phyloP scores from a whole-genome alignment of 257 asterid genomes.

The Ophiorrhiza pumila region DNA sequence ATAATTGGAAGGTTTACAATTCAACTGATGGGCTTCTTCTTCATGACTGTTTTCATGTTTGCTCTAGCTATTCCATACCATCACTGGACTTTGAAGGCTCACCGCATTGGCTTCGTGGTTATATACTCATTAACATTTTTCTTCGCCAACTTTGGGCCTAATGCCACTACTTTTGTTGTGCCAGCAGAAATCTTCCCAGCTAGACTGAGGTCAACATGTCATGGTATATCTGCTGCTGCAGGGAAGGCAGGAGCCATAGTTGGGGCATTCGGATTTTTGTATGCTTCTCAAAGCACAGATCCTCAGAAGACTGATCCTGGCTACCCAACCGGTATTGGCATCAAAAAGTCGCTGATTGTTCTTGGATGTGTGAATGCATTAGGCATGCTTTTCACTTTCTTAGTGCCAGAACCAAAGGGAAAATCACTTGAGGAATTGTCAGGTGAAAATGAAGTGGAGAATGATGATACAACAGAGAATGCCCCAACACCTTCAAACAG shows the following conservation, averaged over 20 bases:
- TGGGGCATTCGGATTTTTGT: conserved; percentile 23
- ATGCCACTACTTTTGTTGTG: conserved; percentile 23
- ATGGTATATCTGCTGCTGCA: conserved; percentile 25
- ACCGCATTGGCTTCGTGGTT: conserved; percentile 9
- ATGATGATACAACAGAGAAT: neutral
- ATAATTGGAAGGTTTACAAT: conserved; percentile 19
- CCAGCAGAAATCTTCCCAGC: conserved; percentile 24
- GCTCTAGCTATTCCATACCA: conserved; percentile 20
- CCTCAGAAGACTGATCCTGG: conserved; percentile 9
- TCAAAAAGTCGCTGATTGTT: conserved; percentile 19
- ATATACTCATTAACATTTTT: conserved; percentile 21
- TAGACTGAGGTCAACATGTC: conserved; percentile 18
- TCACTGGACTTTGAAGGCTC: conserved; percentile 8
- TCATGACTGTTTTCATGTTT: conserved; percentile 24
- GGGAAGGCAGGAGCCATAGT: conserved; percentile 27
- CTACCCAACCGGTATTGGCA: conserved; percentile 24
- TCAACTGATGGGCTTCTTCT: conserved; percentile 20
- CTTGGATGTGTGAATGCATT: conserved; percentile 22
- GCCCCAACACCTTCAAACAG: neutral
- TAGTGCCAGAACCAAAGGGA: conserved; percentile 25
- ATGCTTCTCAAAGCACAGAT: conserved; percentile 16
- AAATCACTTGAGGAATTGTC: conserved; percentile 26
- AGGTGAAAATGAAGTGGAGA: conserved; percentile 20
- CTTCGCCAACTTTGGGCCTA: conserved; percentile 22
- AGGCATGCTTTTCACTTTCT: conserved; percentile 21